These are phyloP conservation scores for Angomonas deanei DNA, from an alignment of 208 protist species.

Conservation along the genomic window DNA sequence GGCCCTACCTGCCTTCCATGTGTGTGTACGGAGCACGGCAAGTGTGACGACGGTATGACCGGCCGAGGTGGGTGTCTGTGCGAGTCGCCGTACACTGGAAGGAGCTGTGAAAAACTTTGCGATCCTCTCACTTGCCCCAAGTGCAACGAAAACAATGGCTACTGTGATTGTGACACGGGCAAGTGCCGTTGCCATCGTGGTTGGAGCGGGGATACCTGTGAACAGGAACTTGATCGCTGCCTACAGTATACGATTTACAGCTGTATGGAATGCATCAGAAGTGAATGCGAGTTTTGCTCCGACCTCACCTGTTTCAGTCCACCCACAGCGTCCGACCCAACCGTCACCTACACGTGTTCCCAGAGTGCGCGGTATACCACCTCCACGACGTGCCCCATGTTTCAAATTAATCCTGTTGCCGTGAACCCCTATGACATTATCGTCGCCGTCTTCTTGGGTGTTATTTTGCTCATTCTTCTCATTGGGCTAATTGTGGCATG, in stretches of 20 bases:
- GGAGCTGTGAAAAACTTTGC: not conserved
- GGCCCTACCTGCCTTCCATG: slow-evolving; percentile 15
- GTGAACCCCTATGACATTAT: not conserved
- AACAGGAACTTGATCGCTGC: slow-evolving; percentile 13
- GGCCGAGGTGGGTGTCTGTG: not conserved
- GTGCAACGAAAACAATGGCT: slow-evolving; percentile 7
- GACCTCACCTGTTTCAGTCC: slow-evolving; percentile 25
- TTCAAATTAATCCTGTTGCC: not conserved
- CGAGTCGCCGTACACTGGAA: not conserved
- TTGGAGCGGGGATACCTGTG: slow-evolving; percentile 12
- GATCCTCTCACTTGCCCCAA: not conserved
- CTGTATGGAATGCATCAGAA: slow-evolving; percentile 12
- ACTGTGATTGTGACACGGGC: slow-evolving; percentile 14
- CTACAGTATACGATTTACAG: slow-evolving; percentile 14
- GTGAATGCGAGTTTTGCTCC: slow-evolving; percentile 22
- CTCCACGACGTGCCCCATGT: not conserved
- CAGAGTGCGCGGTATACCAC: not conserved
- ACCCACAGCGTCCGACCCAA: slow-evolving; percentile 5
- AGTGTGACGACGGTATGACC: slow-evolving; percentile 3
- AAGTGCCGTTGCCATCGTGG: slow-evolving; percentile 4
- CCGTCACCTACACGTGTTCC: slow-evolving; percentile 21
- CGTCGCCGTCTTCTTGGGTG: not conserved
- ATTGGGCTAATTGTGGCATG: slow-evolving; percentile 5
- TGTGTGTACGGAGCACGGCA: not conserved
- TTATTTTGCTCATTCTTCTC: slow-evolving; percentile 2